Evolutionary conservation across 2,329 filamentous ascomycete genomes (phyloP), one percentile per base, ranked within the genome.

Genomic region (Lasiodiplodia hormozganensis): DNA sequence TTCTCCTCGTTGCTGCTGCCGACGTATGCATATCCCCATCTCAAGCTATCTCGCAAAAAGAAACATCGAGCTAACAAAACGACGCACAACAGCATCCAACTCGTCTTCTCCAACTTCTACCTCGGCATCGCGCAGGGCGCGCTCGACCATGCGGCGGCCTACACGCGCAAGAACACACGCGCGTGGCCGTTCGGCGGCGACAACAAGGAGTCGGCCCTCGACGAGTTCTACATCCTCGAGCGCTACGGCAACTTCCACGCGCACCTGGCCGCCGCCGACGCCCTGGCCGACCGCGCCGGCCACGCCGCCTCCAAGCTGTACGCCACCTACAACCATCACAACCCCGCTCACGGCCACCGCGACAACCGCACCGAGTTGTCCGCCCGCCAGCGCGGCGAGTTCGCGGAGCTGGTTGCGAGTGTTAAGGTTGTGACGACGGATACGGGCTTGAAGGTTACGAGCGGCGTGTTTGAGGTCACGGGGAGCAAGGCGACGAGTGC

Each of bases 31-130:
- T 36, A 10, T 18, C 21, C n/a, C 16, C 7, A n/a, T 23, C 1
- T 28, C 3, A 28, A 28, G 25, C 25, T 28, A 5, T 23, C 14
- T 14, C 28, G n/a, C 69, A 28, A 31, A 31, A 16, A 28, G 21
- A 23, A 14, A 2, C 28, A 23, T n/a, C 28, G 23, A 43, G 62
- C 56, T 40, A 5, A 40, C 31, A 28, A 28, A 4, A 36, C 40
- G 11, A 40, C 25, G 11, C 14, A 23, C 14, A 23, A 40, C 53
- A 85, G 82, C 0, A 89, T 90, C 69, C 88, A 90, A 74, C 83
- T 90, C 0, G 85, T 89, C n/a, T 90, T 90, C 76, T 83, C 82
- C 73, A 90, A 90, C 75, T 88, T 90, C 73, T 90, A 90, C 74
- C 79, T 90, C 1, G 88, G 88, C 2, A 90, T 90, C 69, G 86